Percentiles rank a stretch among this genome's conserved stretches.
phyloP scores from a whole-genome alignment of 257 asterid species.

The Nicotiana undulata region DNA sequence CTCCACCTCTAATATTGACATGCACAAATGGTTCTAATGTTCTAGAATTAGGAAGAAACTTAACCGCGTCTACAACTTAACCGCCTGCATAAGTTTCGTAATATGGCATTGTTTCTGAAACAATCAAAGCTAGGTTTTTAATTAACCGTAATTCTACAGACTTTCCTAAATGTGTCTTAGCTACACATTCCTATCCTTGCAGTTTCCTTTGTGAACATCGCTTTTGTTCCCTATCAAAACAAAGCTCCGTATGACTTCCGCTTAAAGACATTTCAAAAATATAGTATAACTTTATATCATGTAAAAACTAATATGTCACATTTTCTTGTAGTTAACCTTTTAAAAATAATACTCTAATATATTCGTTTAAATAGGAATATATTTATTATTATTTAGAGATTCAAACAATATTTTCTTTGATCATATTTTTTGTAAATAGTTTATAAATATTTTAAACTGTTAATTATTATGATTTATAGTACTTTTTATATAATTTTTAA shows the following conservation, averaged over 20 bases:
- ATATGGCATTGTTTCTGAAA: neutral
- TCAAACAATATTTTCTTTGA: too few relatives aligned
- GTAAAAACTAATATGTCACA: neutral
- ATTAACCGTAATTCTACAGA: neutral
- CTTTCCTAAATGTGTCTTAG: neutral
- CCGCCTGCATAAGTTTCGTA: neutral
- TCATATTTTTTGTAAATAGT: too few relatives aligned
- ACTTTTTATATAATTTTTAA: too few relatives aligned
- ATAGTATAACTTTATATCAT: neutral
- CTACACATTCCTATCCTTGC: neutral
- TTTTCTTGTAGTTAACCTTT: too few relatives aligned
- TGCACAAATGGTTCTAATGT: neutral
- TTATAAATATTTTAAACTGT: too few relatives aligned
- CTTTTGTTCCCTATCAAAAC: neutral
- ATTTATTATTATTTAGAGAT: too few relatives aligned
- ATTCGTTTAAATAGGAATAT: too few relatives aligned
- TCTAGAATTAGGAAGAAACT: neutral
- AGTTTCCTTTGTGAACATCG: neutral
- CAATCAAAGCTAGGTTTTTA: neutral
- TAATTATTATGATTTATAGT: too few relatives aligned
- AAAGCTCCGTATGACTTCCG: neutral
- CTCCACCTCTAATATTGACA: neutral
- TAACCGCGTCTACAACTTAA: neutral
- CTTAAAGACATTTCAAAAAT: neutral
- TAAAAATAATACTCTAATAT: too few relatives aligned